Conservation (phyloP, 2,329 filamentous ascomycete species). For the Incumbomyces lentus region DNA sequence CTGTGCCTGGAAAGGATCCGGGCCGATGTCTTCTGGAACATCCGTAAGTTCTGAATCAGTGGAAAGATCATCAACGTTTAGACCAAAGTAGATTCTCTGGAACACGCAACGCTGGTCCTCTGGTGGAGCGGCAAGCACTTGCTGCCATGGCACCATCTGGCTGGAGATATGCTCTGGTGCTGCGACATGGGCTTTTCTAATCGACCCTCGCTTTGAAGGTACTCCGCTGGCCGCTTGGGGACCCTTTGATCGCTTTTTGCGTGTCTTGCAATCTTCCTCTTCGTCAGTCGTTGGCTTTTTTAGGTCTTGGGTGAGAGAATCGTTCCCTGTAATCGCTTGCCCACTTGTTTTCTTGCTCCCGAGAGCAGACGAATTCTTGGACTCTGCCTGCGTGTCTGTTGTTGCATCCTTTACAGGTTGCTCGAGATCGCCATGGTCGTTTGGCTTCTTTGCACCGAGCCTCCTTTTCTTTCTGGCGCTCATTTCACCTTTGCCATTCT, state of each 20-base stretch:
- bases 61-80: conserved; percentile 20
- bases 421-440: background rate
- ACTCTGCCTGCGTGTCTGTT: no score
- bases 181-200: background rate
- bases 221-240: background rate
- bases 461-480: conserved; percentile 1
- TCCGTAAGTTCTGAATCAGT: conserved; percentile 29
- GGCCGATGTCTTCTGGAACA: conserved; percentile 25
- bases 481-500: conserved; percentile 3
- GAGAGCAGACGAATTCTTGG: background rate
- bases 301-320: background rate
- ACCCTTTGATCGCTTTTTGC: background rate
- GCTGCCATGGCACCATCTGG: conserved; percentile 1
- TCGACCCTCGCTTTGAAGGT: background rate
- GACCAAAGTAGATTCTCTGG: conserved; percentile 13
- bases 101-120: conserved; percentile 13
- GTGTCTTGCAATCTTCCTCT: background rate
- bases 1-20: conserved; percentile 11
- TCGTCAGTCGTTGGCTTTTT: background rate
- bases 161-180: no score
- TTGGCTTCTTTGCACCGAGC: background rate
- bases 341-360: background rate
- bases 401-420: background rate
- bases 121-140: conserved; percentile 10
- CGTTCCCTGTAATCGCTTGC: background rate